Evolutionary conservation across 257 asterid genomes (phyloP).

Genomic region (Paulownia fortunei): DNA sequence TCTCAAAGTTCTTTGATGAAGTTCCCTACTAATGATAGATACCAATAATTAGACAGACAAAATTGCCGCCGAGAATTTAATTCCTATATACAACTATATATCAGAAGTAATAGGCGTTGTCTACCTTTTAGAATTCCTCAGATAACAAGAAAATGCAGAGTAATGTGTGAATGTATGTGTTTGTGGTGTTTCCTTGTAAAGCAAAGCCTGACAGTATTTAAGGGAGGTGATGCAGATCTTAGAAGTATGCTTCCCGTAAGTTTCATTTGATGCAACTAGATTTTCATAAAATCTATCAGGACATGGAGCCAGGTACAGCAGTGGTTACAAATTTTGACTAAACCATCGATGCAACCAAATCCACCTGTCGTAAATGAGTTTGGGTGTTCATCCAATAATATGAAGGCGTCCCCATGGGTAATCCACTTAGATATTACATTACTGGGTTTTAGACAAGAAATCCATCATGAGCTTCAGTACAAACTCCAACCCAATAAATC

Average conservation of each 20-base stretch:
- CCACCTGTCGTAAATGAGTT: background rate
- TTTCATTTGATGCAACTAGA: constrained; percentile 3
- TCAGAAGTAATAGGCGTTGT: background rate
- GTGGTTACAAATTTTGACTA: background rate
- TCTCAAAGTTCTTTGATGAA: constrained; percentile 13
- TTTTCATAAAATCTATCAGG: background rate
- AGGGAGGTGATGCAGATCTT: no score
- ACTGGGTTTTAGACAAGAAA: no score
- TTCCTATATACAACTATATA: background rate
- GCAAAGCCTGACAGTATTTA: no score
- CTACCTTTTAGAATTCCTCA: no score
- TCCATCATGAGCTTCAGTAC: background rate
- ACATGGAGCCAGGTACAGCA: background rate
- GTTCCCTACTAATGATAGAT: constrained; percentile 12
- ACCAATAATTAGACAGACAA: constrained; percentile 2
- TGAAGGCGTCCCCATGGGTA: no score
- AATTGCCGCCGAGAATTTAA: background rate
- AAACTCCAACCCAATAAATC: no score
- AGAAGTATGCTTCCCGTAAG: background rate
- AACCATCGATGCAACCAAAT: background rate
- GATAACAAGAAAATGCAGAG: no score
- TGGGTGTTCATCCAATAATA: no score
- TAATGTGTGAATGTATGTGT: no score
- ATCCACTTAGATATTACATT: no score
- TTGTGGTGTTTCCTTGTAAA: no score